Evolutionary conservation across 1,139 yeast genomes (phyloP).

Genomic region (Scheffersomyces parashehatae): DNA sequence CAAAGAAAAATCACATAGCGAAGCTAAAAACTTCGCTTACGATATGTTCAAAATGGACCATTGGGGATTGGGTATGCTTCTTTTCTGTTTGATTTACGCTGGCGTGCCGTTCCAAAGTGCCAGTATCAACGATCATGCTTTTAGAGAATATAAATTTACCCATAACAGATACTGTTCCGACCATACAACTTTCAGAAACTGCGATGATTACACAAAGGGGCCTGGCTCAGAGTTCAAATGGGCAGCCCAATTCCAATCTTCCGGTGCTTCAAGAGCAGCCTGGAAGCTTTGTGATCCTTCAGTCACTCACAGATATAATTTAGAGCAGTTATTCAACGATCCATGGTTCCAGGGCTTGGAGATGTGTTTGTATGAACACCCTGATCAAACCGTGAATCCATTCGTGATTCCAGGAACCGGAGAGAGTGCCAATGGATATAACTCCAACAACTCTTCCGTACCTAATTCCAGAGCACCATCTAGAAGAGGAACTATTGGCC

Average conservation of each 20-base stretch:
- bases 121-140: constrained; percentile 50
- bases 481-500: constrained; percentile 31
- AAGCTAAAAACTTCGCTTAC: constrained; percentile 48
- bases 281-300: constrained; percentile 77
- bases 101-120: constrained; percentile 64
- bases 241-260: constrained; percentile 58
- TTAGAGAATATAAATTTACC: constrained; percentile 56
- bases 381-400: constrained; percentile 47
- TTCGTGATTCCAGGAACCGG: constrained; percentile 32
- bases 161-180: constrained; percentile 51
- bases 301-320: constrained; percentile 50
- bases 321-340: constrained; percentile 56
- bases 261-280: constrained; percentile 66
- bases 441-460: constrained; percentile 19
- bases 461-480: constrained; percentile 35
- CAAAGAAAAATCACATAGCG: constrained; percentile 37
- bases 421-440: constrained; percentile 8
- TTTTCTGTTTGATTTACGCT: constrained; percentile 61
- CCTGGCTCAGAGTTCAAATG: constrained; percentile 70
- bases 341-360: constrained; percentile 65
- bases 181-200: constrained; percentile 56
- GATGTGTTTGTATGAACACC: constrained; percentile 59
- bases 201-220: constrained; percentile 47
- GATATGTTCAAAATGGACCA: constrained; percentile 70
- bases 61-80: constrained; percentile 71